A percentile compares a stretch with the other conserved stretches of the same genome.
These are phyloP conservation scores for Vanrija pseudolonga DNA, from an alignment of 1,284 basidiomycete species.

Conservation along the genomic window DNA sequence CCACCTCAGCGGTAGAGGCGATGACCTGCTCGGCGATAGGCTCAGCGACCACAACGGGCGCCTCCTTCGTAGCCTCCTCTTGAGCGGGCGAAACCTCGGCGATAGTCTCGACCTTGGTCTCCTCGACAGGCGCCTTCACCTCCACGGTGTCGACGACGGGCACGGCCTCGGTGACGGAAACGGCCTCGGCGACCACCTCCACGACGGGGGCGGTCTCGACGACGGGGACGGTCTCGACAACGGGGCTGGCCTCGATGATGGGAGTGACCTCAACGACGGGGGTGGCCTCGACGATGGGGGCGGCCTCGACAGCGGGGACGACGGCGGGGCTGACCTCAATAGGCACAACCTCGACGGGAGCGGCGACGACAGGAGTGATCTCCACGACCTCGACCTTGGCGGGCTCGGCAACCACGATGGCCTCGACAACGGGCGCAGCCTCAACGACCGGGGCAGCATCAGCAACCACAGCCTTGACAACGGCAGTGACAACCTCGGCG, in stretches of 20 bases:
- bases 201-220: neutral
- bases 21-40: too few relatives aligned
- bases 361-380: neutral
- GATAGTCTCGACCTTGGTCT: neutral
- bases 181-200: too few relatives aligned
- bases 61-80: neutral
- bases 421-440: neutral
- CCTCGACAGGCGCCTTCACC: neutral
- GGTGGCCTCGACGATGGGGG: too few relatives aligned
- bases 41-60: neutral
- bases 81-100: neutral
- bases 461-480: too few relatives aligned
- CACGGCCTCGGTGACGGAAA: too few relatives aligned
- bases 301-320: too few relatives aligned
- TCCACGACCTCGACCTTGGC: neutral
- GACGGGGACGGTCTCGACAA: too few relatives aligned
- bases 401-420: neutral
- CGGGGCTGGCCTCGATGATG: too few relatives aligned
- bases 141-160: neutral
- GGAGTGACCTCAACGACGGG: too few relatives aligned
- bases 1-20: neutral
- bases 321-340: neutral
- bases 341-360: neutral
- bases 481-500: neutral
- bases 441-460: neutral